Percentiles rank a stretch among this genome's conserved stretches.
These are phyloP conservation scores for Trichophyton verrucosum DNA, from an alignment of 2,329 filamentous ascomycete genomes.

Conservation along the genomic window DNA sequence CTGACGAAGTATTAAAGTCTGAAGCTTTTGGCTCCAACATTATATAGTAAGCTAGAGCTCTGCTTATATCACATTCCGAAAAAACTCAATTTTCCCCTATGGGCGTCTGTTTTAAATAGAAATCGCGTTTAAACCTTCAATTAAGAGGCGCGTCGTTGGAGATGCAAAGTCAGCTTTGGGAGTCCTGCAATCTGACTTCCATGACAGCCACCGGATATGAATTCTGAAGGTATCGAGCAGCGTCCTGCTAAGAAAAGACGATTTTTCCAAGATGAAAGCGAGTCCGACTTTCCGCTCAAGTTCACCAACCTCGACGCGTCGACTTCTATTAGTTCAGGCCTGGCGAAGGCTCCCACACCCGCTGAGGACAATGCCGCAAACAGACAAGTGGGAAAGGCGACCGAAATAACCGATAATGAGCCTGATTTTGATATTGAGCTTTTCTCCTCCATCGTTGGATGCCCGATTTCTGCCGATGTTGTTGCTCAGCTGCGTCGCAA, in stretches of 20 bases:
- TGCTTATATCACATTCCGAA: no score
- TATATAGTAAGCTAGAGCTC: no score
- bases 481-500: slow-evolving; percentile 38
- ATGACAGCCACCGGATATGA: slow-evolving; percentile 20
- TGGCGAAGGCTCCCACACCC: not conserved
- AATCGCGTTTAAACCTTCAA: not conserved
- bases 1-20: no score
- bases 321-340: not conserved
- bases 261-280: slow-evolving; percentile 46
- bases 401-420: not conserved
- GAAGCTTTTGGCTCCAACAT: no score
- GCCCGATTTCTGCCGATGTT: slow-evolving; percentile 33
- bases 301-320: slow-evolving; percentile 6
- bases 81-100: no score
- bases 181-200: not conserved
- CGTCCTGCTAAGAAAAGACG: slow-evolving; percentile 50
- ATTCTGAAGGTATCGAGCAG: slow-evolving; percentile 35
- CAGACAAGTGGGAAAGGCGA: not conserved
- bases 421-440: slow-evolving; percentile 42
- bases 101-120: not conserved
- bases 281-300: not conserved
- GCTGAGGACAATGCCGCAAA: not conserved
- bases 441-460: slow-evolving; percentile 48
- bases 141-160: not conserved
- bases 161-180: not conserved